Evolutionary conservation across 352 stramenopile species (phyloP), one percentile per base, ranked within the genome.

Genomic region (Globisporangium canariense): DNA sequence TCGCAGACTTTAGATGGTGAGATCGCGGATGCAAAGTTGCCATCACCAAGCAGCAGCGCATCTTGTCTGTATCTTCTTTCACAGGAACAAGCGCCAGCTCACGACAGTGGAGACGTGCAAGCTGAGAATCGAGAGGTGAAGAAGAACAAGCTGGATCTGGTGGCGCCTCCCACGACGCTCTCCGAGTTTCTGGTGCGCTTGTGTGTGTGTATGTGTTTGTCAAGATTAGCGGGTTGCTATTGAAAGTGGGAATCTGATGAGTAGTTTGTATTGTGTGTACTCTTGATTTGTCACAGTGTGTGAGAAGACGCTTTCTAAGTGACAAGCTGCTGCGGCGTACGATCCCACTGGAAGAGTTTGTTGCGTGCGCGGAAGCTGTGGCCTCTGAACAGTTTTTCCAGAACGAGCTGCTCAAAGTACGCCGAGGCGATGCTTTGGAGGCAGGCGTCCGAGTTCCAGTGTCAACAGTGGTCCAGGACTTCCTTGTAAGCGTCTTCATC

Each of bases 131-230:
- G 16, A 47, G 41, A 18, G 41, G 5, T 20, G 13, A 8, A 9
- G 4, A 38, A 25, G 58, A 38, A 36, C 11, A 14, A n/a, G 3
- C 32, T 66, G 25, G 18, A 66, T 22, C 41, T 66, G 18, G 55
- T 28, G 28, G 4, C 49, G 13, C 52, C 51, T 38, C 61, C 61
- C 18, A 28, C 4, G 3, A 66, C 51, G 5, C 61, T 66, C 34
- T 50, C 61, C 9, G 61, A 62, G 14, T 61, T 62, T 30, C 20
- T 66, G 36, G 61, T 62, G 38, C 41, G 51, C 34, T 47, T 14
- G 36, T 41, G 9, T 41, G 36, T 38, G 34, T 13, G 34, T 13
- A 14, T 40, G 11, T 16, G 13, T 11, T 41, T 14, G 36, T 4
- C 9, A 41, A 9, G 36, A 4, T 11, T 41, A 11, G 36, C 36